phyloP scores from a whole-genome alignment of 108 stramenopile genomes.

The Cyclotella choctawhatcheeana region DNA sequence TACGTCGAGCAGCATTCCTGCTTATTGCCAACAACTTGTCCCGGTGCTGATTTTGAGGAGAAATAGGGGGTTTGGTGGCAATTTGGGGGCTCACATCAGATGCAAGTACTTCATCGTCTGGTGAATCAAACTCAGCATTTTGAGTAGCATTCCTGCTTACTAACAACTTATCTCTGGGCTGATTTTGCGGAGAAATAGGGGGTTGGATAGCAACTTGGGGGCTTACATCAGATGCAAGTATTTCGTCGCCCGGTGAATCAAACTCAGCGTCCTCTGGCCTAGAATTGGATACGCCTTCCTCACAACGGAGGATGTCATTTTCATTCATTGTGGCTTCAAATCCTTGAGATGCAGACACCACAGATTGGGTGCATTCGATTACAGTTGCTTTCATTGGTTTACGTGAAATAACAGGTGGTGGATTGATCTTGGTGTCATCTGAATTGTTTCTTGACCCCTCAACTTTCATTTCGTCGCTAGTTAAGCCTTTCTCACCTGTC shows the following conservation, averaged over 20 bases:
- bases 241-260: background rate
- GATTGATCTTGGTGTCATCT: background rate
- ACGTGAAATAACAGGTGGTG: background rate
- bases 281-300: background rate
- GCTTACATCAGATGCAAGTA: background rate
- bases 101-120: background rate
- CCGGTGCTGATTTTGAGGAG: background rate
- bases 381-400: too few species aligned
- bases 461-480: background rate
- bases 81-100: background rate
- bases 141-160: background rate
- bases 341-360: background rate
- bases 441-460: background rate
- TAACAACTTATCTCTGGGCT: background rate
- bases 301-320: background rate
- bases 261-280: background rate
- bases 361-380: background rate
- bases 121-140: background rate
- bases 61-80: background rate
- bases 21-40: background rate
- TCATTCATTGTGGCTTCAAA: slow-evolving; percentile 1
- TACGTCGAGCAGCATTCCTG: slow-evolving; percentile 11
- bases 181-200: too few species aligned
- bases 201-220: background rate
- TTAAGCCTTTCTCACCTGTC: background rate